Base-by-base conservation (phyloP, 208 protist genomes). In the Wallacemonas rigidus region DNA sequence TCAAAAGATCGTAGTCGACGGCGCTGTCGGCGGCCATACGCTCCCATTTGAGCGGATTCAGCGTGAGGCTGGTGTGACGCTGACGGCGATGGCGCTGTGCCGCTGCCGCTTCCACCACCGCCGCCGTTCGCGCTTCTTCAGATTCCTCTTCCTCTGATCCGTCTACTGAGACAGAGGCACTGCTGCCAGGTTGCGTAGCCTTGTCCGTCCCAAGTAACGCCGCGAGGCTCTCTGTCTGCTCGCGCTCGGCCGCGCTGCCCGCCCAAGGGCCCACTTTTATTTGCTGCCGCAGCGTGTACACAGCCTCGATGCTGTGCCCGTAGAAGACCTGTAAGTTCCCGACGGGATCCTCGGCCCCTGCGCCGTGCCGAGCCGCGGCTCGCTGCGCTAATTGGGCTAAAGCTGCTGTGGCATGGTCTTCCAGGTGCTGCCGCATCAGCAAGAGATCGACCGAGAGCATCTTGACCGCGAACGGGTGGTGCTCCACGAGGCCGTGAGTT, bases 1-100 rank as follows among this genome's bases (percentile, higher is more conserved):
- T 85, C 36, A 97, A 78, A 11, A 97, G 72, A 69, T 97, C 92
- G 71, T 95, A 97, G 75, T 89, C 72, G 14, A 95, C 89, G 2
- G 87, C 90, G 12, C 90, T 80, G 36, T 71, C 75, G 1, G 86
- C 83, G 75, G 81, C 93, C 56, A 90, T 87, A 38, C 75, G 72
- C 47, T 91, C 85, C 87, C 88, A 97, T 69, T 93, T 84, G 38
- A 83, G 65, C 40, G 75, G 68, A 71, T 86, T 92, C 47, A 96
- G 74, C 9, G 85, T 86, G 47, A 96, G 83, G 73, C 89, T 95
- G 2, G 88, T 96, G 41, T 90, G 68, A 50, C 69, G 58, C 41
- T 14, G 58, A 15, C 55, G 69, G 5, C 40, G 58, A 6, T 47
- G 44, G 14, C 62, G 55, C 68, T 69, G 36, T 15, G 48, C 47